Conservation (phyloP, 768 basidiomycete species). For the Filobasidium floriforme region DNA sequence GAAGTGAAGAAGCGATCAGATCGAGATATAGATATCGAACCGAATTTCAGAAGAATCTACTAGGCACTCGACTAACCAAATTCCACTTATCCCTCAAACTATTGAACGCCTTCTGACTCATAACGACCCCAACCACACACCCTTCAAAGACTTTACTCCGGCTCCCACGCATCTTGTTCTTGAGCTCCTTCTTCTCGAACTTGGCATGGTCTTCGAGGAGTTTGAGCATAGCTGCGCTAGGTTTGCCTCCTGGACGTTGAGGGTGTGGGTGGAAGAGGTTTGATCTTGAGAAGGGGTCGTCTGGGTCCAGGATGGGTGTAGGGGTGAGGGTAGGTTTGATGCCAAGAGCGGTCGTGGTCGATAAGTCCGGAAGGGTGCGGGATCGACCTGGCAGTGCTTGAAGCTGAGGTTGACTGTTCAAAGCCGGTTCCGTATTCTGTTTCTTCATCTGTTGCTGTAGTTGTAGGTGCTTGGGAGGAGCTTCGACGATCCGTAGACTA, state of each 20-base stretch:
- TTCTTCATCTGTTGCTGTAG: neutral
- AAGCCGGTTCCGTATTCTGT: neutral
- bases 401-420: neutral
- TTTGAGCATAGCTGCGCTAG: conserved; percentile 2
- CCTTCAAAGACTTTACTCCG: neutral
- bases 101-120: conserved; percentile 6
- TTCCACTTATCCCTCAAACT: conserved; percentile 10
- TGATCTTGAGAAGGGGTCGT: neutral
- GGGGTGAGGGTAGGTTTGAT: neutral
- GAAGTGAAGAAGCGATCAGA: no score
- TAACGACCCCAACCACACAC: neutral
- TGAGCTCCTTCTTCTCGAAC: neutral
- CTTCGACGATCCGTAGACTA: no score
- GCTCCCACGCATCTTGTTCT: conserved; percentile 1
- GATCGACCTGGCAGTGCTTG: neutral
- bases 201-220: neutral
- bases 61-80: no score
- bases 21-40: no score
- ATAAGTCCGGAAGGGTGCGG: neutral
- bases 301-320: neutral
- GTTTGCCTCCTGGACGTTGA: neutral
- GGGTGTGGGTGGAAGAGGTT: neutral
- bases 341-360: neutral
- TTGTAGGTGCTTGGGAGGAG: no score
- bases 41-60: no score